These are phyloP conservation scores for Blastomyces gilchristii DNA, from an alignment of 2,329 filamentous ascomycete genomes.

Conservation along the genomic window DNA sequence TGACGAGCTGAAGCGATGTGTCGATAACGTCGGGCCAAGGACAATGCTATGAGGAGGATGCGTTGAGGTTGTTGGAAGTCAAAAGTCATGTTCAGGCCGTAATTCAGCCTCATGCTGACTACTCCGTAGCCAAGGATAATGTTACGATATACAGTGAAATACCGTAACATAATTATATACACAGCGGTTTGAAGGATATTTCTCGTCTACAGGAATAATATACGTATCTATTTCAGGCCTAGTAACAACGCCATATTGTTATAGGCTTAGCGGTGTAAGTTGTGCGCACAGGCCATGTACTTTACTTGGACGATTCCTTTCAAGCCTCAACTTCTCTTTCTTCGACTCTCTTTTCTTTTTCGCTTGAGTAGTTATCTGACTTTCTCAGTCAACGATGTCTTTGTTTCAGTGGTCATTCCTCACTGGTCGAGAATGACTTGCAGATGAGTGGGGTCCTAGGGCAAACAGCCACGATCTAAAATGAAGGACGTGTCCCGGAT, in stretches of 20 bases:
- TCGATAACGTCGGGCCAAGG: not conserved
- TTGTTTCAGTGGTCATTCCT: not conserved
- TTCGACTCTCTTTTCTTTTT: not conserved
- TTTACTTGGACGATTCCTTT: constrained; percentile 1
- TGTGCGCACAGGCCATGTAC: constrained; percentile 4
- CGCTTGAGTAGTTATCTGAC: not conserved
- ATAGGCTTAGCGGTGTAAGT: not conserved
- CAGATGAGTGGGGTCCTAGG: not conserved
- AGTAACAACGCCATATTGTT: not conserved
- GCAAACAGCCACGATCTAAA: not conserved
- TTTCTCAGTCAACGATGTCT: constrained; percentile 1
- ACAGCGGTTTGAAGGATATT: no score
- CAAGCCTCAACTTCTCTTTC: not conserved
- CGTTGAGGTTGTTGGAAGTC: not conserved
- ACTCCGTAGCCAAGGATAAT: not conserved
- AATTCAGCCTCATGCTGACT: constrained; percentile 4
- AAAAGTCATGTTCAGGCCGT: not conserved
- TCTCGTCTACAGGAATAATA: not conserved
- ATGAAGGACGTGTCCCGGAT: not conserved
- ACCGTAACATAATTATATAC: not conserved
- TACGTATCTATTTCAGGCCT: not conserved
- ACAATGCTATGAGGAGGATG: not conserved
- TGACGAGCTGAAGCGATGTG: not conserved
- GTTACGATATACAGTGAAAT: not conserved
- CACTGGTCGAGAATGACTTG: not conserved